phyloP scores from a whole-genome alignment of 306 rosid species.

The Fagus crenata region DNA sequence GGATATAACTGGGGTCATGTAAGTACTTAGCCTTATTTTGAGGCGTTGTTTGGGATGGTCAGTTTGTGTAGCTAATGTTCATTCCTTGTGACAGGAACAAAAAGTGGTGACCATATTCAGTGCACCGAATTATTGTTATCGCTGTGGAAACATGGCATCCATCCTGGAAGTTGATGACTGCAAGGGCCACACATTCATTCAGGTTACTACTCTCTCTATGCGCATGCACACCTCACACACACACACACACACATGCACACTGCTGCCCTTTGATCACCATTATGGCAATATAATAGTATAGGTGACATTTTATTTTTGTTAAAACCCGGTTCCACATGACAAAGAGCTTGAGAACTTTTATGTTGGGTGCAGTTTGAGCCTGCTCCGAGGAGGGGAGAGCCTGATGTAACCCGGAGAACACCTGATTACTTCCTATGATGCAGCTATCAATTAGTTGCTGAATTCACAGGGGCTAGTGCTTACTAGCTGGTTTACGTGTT shows the following conservation, averaged over 20 bases:
- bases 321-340: not conserved
- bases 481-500: constrained; percentile 40
- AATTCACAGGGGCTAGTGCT: constrained; percentile 35
- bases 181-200: constrained; percentile 94
- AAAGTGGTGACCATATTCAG: constrained; percentile 93
- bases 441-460: constrained; percentile 34
- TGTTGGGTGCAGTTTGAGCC: constrained; percentile 76
- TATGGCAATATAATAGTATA: not conserved
- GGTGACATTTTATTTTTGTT: not conserved
- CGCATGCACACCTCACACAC: not conserved
- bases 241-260: not conserved
- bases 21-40: constrained; percentile 26
- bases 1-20: constrained; percentile 98
- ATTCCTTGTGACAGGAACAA: constrained; percentile 62
- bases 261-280: not conserved
- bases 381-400: constrained; percentile 98
- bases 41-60: not conserved
- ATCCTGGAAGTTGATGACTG: constrained; percentile 94
- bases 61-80: constrained; percentile 12
- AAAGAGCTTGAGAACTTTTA: not conserved
- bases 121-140: constrained; percentile 94
- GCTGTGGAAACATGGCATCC: constrained; percentile 97
- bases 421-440: constrained; percentile 88
- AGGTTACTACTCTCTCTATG: constrained; percentile 47
- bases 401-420: constrained; percentile 91